phyloP scores from a whole-genome alignment of 2,329 filamentous ascomycete species.

The Talaromyces rugulosus region DNA sequence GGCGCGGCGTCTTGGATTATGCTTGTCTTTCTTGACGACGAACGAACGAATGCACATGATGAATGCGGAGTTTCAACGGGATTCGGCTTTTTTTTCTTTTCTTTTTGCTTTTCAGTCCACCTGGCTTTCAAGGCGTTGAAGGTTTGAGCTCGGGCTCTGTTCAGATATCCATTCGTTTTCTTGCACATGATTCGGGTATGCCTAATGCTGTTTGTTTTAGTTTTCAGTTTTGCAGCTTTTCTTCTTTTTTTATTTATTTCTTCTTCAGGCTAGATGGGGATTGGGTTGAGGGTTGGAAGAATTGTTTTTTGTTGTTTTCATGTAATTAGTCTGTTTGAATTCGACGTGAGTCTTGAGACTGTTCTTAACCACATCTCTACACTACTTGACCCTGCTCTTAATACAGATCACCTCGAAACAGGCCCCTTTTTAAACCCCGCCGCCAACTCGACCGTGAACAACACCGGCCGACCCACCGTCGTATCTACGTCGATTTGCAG shows the following conservation, averaged over 20 bases:
- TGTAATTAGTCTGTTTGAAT: slow-evolving; percentile 3
- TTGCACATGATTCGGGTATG: slow-evolving; percentile 12
- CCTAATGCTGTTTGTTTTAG: slow-evolving; percentile 8
- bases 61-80: slow-evolving; percentile 11
- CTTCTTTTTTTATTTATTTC: not conserved
- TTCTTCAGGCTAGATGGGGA: not conserved
- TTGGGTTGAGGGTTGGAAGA: not conserved
- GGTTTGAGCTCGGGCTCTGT: slow-evolving; percentile 17
- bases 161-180: slow-evolving; percentile 20
- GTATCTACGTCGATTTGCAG: slow-evolving; percentile 58
- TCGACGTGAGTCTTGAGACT: not conserved
- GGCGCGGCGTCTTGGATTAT: slow-evolving; percentile 15
- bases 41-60: slow-evolving; percentile 10
- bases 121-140: slow-evolving; percentile 18
- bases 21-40: not conserved
- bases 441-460: slow-evolving; percentile 70
- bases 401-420: too few relatives aligned
- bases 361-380: not conserved
- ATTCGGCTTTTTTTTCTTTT: not conserved
- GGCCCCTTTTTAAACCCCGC: slow-evolving; percentile 28
- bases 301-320: not conserved
- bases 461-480: slow-evolving; percentile 48
- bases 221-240: slow-evolving; percentile 6
- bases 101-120: not conserved
- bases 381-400: not conserved